Conservation (phyloP, 2,329 filamentous ascomycete genomes). For the Zasmidium cellare region DNA sequence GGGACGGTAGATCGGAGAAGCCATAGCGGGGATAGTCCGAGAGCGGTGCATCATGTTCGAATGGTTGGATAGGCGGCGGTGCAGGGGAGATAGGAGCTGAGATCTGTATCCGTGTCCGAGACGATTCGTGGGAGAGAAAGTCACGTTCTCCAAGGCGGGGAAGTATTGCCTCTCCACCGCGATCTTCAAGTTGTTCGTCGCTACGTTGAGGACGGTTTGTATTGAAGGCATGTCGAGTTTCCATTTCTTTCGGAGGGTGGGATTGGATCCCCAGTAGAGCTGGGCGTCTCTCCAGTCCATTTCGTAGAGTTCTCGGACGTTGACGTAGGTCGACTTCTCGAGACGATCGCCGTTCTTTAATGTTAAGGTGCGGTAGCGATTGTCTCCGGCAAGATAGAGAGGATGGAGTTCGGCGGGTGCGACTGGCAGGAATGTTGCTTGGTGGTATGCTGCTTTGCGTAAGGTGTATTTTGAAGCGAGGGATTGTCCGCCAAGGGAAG, state of each 20-base stretch:
- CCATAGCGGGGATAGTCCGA: too few relatives aligned
- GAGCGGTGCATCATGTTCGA: neutral
- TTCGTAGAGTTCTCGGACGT: conserved; percentile 1
- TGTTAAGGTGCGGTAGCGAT: neutral
- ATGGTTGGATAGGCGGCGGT: neutral
- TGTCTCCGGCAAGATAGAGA: neutral
- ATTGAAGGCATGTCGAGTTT: conserved; percentile 2
- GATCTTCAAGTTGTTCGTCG: neutral
- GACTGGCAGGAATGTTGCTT: conserved; percentile 1
- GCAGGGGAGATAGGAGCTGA: neutral
- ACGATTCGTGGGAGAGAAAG: too few relatives aligned
- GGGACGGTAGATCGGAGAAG: neutral
- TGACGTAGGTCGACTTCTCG: neutral
- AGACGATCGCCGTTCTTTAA: neutral
- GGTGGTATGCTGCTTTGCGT: neutral
- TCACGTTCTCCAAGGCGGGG: neutral
- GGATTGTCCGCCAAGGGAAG: neutral
- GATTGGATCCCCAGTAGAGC: conserved; percentile 2
- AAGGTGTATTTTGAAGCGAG: neutral
- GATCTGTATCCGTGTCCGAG: neutral
- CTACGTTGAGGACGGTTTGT: neutral
- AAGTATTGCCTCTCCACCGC: neutral
- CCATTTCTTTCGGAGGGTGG: conserved; percentile 3
- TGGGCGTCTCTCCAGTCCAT: conserved; percentile 9
- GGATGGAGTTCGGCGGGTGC: neutral